Evolutionary conservation across 495 filamentous ascomycete genomes (phyloP).

Genomic region (Penicillium lividum): DNA sequence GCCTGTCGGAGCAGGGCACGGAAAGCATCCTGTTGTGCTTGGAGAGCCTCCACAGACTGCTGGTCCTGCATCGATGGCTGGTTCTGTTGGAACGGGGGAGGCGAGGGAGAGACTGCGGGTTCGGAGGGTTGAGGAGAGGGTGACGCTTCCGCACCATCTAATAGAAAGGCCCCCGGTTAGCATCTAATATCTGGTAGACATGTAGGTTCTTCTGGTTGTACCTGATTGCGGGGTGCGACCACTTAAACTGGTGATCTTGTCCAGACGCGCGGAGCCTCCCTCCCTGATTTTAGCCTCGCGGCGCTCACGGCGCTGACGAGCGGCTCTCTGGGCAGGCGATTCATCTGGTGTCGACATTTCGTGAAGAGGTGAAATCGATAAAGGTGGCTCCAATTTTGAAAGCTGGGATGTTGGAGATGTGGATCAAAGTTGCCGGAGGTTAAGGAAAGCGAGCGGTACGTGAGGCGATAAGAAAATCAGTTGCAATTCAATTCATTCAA

Average conservation of each 20-base stretch:
- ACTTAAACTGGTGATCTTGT: conserved; percentile 79
- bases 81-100: conserved; percentile 30
- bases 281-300: conserved; percentile 88
- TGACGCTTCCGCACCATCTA: conserved; percentile 35
- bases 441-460: conserved; percentile 2
- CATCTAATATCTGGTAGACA: background rate
- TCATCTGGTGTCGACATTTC: conserved; percentile 48
- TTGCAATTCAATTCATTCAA: background rate
- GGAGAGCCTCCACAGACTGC: conserved; percentile 28
- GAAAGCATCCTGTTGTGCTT: conserved; percentile 45
- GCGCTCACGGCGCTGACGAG: conserved; percentile 83
- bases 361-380: background rate
- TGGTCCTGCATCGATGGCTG: conserved; percentile 23
- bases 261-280: conserved; percentile 74
- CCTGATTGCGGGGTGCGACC: conserved; percentile 58
- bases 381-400: background rate
- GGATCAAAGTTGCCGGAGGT: conserved; percentile 1
- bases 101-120: conserved; percentile 29
- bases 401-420: background rate
- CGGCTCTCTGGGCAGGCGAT: conserved; percentile 65
- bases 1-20: conserved; percentile 44
- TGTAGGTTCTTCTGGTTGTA: conserved; percentile 19
- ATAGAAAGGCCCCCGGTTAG: conserved; percentile 16
- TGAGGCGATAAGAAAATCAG: conserved; percentile 10
- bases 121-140: conserved; percentile 39